Base-by-base conservation (phyloP, 2,329 filamentous ascomycete genomes). In the Pyrenophora seminiperda region DNA sequence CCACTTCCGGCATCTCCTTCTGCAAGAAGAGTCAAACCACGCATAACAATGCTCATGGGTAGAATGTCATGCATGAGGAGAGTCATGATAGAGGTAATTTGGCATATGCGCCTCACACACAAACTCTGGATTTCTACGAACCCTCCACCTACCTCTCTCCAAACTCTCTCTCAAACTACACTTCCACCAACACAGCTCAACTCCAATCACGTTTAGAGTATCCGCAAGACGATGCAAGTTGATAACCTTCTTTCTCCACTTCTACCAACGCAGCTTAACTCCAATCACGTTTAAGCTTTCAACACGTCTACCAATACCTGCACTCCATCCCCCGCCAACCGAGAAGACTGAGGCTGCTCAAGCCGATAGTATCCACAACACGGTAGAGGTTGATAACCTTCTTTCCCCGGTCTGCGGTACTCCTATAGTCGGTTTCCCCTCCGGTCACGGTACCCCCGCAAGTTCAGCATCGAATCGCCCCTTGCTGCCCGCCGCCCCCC, bases 1-100 rank as follows among this genome's bases (percentile, higher is more conserved):
- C 70, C 37, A 63, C 73, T 7, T 64, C 59, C 13, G 69, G 70
- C 54, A 66, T 63, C 19, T 59, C 73, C 15, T 55, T 48, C 14
- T 70, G 66, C 6, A 62, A 60, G 41, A 56, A 53, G 6, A 68
- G 61, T 38, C 72, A 73, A 38, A 68, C 64, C 0, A 72, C 68
- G 4, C 61, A 67, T 30, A 51, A 51, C 6, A 58, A 62, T 9
- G 45, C 61, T 1, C 67, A 73, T 43, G 70, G 70, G 0, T 65
- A 61, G 7, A 49, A 37, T 2, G 45, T 47, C 0, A 52, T 42
- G 2, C 52, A 63, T 0, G 68, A 72, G 20, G 62, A 71, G 4
- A 48, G 50, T 0, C 46, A 63, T 15, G 66, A 68, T 15, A 39
- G 61, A 53, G 68, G 69, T 65, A 54, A 24, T 43, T 13, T 9